Evolutionary conservation across 2,329 filamentous ascomycete genomes (phyloP), one percentile per base, ranked within the genome.

Genomic region (Fusarium sambucinum): DNA sequence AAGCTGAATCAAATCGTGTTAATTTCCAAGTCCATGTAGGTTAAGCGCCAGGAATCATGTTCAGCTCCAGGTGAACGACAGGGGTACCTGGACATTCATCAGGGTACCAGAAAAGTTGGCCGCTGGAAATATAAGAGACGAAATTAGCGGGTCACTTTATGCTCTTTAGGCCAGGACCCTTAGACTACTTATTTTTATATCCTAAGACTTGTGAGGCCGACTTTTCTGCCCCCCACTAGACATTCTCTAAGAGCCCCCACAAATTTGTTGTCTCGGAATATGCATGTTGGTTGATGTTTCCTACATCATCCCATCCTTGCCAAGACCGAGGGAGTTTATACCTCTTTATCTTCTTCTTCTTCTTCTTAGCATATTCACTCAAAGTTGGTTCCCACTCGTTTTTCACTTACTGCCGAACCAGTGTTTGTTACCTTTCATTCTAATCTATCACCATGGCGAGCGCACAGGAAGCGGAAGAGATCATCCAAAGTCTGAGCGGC

Each of bases 261-360:
- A 59, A 45, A 48, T 48, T 12, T 37, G n/a, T 16, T 47, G 57
- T 59, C 50, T 30, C 55, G 60, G 32, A 35, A 55, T 55, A 55
- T 55, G 41, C 52, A 55, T 55, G 52, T 47, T 55, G 52, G 52
- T 47, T 19, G 52, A 17, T 46, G n/a, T 46, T 8, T 21, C 7
- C 12, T 7, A 40, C 37, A 52, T 9, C 10, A 25, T 8, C 41
- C 27, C 8, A 25, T 8, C 32, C 41, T 25, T 47, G 52, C 25
- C 27, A 32, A 41, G 14, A 21, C 7, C 5, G 16, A 38, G 19
- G 23, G 0, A 6, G n/a, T 37, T 14, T 10, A 8, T 1, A 11
- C 27, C 30, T 47, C 40, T 8, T 6, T n/a, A n/a, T n/a, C n/a
- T n/a, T n/a, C n/a, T 6, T 8, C 5, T 19, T 9, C 12, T 16